Base-by-base conservation (phyloP, 352 stramenopile genomes). In the Globisporangium sylvaticum region DNA sequence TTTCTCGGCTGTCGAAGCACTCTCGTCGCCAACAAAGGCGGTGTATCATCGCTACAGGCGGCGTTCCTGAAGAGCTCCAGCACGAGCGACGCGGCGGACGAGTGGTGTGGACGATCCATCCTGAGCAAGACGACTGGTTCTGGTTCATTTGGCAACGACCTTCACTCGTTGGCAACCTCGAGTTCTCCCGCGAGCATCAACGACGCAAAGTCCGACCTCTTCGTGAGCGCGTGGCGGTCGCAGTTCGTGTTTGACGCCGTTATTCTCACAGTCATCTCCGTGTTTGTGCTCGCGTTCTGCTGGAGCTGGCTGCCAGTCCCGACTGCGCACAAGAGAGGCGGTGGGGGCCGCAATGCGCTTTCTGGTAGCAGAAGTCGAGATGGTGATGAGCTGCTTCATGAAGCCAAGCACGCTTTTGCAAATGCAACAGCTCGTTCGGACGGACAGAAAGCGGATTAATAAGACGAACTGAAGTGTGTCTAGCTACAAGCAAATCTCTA, bases 51-150 rank as follows among this genome's bases (percentile, higher is more conserved):
- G 6, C 34, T 42, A 4, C 52, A 67, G 7, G 20, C 32, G 27
- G 50, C 39, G 24, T 61, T 67, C 15, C 34, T 62, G 18, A 25
- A 29, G 24, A 60, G 22, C 27, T 34, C 12, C 32, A 66, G 61
- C 50, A 54, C 61, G 12, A 67, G 60, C 15, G 52, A 60, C 24
- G 34, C 52, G 4, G 62, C 44, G 15, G 62, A 66, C 32, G 24
- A 24, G 14, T 66, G 62, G 62, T 66, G 52, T 39, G 52, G 62
- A 15, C 3, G 5, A 8, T 46, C 29, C 4, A n/a, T 61, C 52
- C 15, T 27, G 22, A 25, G 8, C 6, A 8, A 50, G 42, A 50
- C 4, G 18, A 22, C 15, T 22, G 42, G 4, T 52, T 37, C 22
- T 50, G 15, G 2, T 29, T 37, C 22, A 20, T 14, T 39, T 22